Base-by-base conservation (phyloP, 1,284 basidiomycete genomes). In the Cryptococcus neoformans region DNA sequence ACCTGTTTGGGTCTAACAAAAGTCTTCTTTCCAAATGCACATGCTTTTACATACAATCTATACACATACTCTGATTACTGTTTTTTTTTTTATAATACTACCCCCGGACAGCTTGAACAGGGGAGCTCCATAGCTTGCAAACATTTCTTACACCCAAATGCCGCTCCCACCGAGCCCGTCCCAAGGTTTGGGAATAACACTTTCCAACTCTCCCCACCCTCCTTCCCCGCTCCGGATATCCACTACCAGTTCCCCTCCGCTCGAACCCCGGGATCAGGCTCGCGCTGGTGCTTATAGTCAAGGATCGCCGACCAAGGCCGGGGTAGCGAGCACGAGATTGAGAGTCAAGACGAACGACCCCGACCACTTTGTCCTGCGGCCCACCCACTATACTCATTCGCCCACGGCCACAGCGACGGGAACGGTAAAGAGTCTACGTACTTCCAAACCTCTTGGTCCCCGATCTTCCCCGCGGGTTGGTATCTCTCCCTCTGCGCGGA, bases 151-250 rank as follows among this genome's bases (percentile, higher is more conserved):
- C 28, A 28, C 28, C 28, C 3, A 28, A 28, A 28, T 28, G 28
- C 28, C 28, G 28, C 28, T 28, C 3, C 4, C 28, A 4, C 28
- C 28, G 28, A 28, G 4, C 28, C 28, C 28, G 4, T 69, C 67
- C 1, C 57, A 62, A 57, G 69, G 70, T 3, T 59, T 72, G 3
- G 70, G 70, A 16, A 72, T 72, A 46, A 64, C 61, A 14, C 59
- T 53, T 44, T 65, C 69, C 35, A 65, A 61, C 17, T 67, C 67
- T 0, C 65, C 68, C 9, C 44, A 47, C 11, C 48, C 44, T n/a
- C 54, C 45, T 10, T 48, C 44, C 47, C 54, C 53, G 17, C 49
- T 28, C 45, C 50, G 52, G 35, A 60, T 64, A 21, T 67, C 65
- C 16, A 65, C 63, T 11, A 63, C 64, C 51, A 59, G 58, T 3